Evolutionary conservation across 495 filamentous ascomycete species (phyloP).

Genomic region (Penicillium chermesinum): DNA sequence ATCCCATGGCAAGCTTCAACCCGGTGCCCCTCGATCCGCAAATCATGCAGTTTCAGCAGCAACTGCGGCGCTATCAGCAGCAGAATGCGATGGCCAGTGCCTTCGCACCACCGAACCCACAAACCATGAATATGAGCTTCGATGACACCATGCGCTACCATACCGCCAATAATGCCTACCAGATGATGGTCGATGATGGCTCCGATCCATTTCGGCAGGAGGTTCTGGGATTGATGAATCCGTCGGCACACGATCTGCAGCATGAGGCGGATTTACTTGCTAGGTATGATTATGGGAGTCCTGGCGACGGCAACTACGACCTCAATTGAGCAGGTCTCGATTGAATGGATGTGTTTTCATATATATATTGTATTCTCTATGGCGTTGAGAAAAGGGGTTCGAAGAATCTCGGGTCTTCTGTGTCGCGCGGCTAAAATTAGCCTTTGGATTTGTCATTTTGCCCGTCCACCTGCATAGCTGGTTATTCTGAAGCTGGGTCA

Average conservation of each 20-base stretch:
- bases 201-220: slow-evolving; percentile 38
- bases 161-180: slow-evolving; percentile 35
- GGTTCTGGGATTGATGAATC: slow-evolving; percentile 38
- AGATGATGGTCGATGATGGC: slow-evolving; percentile 44
- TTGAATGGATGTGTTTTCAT: too few species aligned
- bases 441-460: neutral
- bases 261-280: slow-evolving; percentile 40
- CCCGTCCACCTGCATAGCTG: neutral
- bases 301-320: slow-evolving; percentile 37
- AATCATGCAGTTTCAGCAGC: slow-evolving; percentile 41
- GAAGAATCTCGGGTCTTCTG: neutral
- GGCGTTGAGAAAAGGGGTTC: neutral
- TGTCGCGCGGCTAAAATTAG: neutral
- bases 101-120: slow-evolving; percentile 28
- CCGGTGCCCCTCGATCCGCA: slow-evolving; percentile 43
- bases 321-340: slow-evolving; percentile 27
- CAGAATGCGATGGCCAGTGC: slow-evolving; percentile 29
- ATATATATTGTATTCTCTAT: neutral
- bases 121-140: slow-evolving; percentile 31
- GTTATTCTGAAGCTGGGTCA: neutral
- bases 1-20: slow-evolving; percentile 36
- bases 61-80: slow-evolving; percentile 28
- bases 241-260: slow-evolving; percentile 38
- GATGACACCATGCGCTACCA: slow-evolving; percentile 40
- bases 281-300: slow-evolving; percentile 41